Conservation (phyloP, 352 stramenopile genomes). For the Phytophthora aleatoria region DNA sequence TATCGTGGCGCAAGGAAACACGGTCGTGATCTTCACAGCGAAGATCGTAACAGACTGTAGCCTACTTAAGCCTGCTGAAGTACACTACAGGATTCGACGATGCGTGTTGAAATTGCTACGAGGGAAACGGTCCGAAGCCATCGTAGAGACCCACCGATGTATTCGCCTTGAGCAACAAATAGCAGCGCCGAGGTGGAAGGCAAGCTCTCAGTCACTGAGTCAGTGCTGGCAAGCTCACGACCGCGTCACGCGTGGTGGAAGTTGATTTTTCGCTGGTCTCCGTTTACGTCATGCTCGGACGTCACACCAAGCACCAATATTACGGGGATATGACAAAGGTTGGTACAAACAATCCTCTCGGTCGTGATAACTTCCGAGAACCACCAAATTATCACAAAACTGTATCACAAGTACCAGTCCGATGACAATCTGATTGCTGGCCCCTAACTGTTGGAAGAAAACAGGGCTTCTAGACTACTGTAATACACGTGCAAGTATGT, state of each 20-base stretch:
- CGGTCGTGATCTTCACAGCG: not conserved
- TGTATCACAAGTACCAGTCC: not conserved
- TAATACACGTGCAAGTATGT: too few relatives aligned
- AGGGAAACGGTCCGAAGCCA: too few relatives aligned
- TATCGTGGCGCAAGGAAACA: too few relatives aligned
- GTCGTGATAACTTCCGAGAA: too few relatives aligned
- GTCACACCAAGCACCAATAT: conserved; percentile 33
- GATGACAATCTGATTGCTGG: not conserved
- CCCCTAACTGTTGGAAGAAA: not conserved
- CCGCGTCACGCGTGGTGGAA: not conserved
- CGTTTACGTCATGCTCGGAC: conserved; percentile 34
- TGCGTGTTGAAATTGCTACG: too few relatives aligned
- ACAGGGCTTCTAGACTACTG: too few relatives aligned
- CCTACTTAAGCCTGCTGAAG: too few relatives aligned
- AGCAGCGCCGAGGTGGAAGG: not conserved
- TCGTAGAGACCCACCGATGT: too few relatives aligned
- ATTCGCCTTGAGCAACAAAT: not conserved
- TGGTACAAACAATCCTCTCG: not conserved
- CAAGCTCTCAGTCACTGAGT: too few relatives aligned
- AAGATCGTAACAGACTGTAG: too few relatives aligned
- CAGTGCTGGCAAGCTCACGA: not conserved
- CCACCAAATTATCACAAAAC: too few relatives aligned
- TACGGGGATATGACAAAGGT: conserved; percentile 8
- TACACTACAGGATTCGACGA: not conserved
- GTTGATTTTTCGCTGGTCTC: conserved; percentile 20